Base-by-base conservation (phyloP, 2,329 filamentous ascomycete species). In the Reticulascus tulasneorum region DNA sequence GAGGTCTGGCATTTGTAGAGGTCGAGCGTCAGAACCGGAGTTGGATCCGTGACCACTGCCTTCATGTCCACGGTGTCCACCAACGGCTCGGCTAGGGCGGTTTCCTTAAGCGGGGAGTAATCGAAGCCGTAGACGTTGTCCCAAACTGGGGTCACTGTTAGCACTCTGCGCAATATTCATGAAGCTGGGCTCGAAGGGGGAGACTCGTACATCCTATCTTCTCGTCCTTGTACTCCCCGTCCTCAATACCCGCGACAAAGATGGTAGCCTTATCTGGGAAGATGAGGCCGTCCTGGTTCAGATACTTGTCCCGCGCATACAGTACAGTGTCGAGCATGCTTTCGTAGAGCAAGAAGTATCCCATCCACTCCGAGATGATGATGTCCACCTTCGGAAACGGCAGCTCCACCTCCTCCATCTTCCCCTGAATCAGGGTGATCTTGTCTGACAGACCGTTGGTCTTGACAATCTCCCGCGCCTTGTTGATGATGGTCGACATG, bases 341-440 rank as follows among this genome's bases (percentile, higher is more conserved):
- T 79, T 98, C 93, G 68, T 98, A 98, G 44, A 98, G 81, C 35
- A 98, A 72, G 73, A 97, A 97, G 72, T 98, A 98, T 22, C 93
- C 93, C 93, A 98, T 98, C 93, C 93, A 98, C 73, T 98, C 93
- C 3, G 91, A 97, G 62, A 98, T 94, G 69, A 98, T 98, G 61
- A 98, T 98, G 59, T 98, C 93, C 48, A 98, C 93, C 68, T 97
- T 86, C 56, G 88, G 84, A 66, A 85, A 95, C 15, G 93, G 93
- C 45, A 98, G 74, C 56, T 85, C 74, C 29, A 98, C 89, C 70
- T 98, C 93, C 72, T 98, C 93, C 93, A 98, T 98, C 79, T 98
- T 98, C 62, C 93, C 93, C 72, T 97, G 93, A 47, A 98, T 79
- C 42, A 98, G 79, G 35, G 93, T 97, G 63, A 98, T 96, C 78